Evolutionary conservation across 2,329 filamentous ascomycete species (phyloP).

Genomic region (Aspergillus glaucus): DNA sequence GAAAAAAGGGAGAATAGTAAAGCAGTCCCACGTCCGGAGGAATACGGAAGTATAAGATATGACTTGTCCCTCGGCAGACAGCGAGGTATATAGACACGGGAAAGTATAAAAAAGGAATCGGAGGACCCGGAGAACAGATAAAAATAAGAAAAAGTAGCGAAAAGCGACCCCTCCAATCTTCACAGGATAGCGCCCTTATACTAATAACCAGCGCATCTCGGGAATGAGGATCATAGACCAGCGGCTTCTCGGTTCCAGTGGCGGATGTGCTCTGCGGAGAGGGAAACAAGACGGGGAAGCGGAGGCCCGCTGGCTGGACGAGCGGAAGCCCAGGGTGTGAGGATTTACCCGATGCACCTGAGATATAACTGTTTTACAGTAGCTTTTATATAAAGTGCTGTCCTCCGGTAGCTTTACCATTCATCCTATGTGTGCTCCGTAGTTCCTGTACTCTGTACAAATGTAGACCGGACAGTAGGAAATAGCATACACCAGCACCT

Average conservation of each 20-base stretch:
- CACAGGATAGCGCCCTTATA: neutral
- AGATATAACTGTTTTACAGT: neutral
- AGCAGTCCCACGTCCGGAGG: conserved; percentile 20
- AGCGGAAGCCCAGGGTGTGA: conserved; percentile 24
- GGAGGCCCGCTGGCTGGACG: conserved; percentile 29
- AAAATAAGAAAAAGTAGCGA: conserved; percentile 3
- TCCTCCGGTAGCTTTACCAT: too few relatives aligned
- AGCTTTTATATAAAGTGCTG: too few relatives aligned
- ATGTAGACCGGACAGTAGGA: too few relatives aligned
- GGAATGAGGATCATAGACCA: conserved; percentile 14
- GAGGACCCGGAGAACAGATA: conserved; percentile 1
- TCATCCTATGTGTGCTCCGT: too few relatives aligned
- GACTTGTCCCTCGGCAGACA: conserved; percentile 13
- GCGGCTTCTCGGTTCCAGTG: conserved; percentile 17
- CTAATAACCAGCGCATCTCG: conserved; percentile 10
- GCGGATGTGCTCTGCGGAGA: conserved; percentile 9
- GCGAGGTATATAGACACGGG: neutral
- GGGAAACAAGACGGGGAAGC: conserved; percentile 31
- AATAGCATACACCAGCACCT: too few relatives aligned
- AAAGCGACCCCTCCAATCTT: neutral
- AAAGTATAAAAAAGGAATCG: conserved; percentile 1
- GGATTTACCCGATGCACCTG: conserved; percentile 4
- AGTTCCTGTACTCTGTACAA: too few relatives aligned
- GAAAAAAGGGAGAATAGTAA: conserved; percentile 1
- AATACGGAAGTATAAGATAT: conserved; percentile 29